These are phyloP conservation scores for Wakefieldia striispora DNA, from an alignment of 768 basidiomycete genomes.

Conservation along the genomic window DNA sequence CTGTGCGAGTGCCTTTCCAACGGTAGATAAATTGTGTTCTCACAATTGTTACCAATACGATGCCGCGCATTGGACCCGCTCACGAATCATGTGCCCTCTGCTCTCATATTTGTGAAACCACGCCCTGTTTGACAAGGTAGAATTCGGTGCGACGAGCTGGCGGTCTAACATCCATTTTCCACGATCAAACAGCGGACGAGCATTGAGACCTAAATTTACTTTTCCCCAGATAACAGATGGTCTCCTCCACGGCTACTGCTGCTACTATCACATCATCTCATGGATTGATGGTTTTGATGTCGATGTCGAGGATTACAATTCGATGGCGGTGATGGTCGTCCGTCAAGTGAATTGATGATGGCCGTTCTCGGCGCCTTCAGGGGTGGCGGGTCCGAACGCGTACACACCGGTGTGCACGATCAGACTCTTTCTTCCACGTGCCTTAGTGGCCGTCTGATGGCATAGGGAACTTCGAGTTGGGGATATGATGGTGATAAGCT, in stretches of 20 bases:
- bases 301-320: slow-evolving; percentile 3
- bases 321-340: slow-evolving; percentile 9
- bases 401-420: neutral
- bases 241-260: neutral
- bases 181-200: slow-evolving; percentile 5
- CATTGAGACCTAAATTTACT: neutral
- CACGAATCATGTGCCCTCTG: neutral
- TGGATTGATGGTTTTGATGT: slow-evolving; percentile 14
- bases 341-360: neutral
- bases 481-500: neutral
- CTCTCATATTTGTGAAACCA: neutral
- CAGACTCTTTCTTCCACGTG: slow-evolving; percentile 6
- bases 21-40: slow-evolving; percentile 3
- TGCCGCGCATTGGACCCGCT: slow-evolving; percentile 7
- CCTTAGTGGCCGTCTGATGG: slow-evolving; percentile 2
- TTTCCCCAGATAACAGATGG: neutral
- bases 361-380: neutral
- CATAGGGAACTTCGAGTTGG: neutral
- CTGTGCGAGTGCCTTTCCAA: slow-evolving; percentile 1
- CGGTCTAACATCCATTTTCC: neutral
- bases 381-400: slow-evolving; percentile 13
- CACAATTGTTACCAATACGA: slow-evolving; percentile 1
- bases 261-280: neutral
- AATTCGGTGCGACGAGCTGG: neutral
- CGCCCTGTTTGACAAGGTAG: neutral